These are phyloP conservation scores for Aspergillus texensis DNA, from an alignment of 2,329 filamentous ascomycete genomes.

Conservation along the genomic window DNA sequence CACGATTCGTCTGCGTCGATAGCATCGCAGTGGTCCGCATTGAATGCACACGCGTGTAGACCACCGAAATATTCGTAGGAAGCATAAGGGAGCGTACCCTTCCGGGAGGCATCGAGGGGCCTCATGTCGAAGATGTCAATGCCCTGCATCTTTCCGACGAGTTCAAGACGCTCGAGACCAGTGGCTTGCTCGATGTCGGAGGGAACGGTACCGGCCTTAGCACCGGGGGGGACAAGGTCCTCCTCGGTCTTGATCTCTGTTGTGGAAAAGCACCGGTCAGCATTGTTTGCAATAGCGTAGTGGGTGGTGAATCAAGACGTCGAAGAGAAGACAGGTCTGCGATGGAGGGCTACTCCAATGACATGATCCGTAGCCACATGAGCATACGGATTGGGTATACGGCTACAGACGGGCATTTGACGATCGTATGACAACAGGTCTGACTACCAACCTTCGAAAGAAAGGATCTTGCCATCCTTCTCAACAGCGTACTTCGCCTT, in stretches of 20 bases:
- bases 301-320: not conserved
- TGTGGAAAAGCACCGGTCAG: slow-evolving; percentile 15
- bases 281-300: slow-evolving; percentile 11
- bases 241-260: slow-evolving; percentile 78
- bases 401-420: slow-evolving; percentile 16
- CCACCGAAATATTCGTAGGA: not conserved
- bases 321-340: not conserved
- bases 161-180: slow-evolving; percentile 97
- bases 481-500: slow-evolving; percentile 45
- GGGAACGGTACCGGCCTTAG: slow-evolving; percentile 77
- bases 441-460: slow-evolving; percentile 47
- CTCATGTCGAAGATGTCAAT: slow-evolving; percentile 98
- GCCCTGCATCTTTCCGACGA: slow-evolving; percentile 99
- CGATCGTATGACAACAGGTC: slow-evolving; percentile 9
- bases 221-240: slow-evolving; percentile 87
- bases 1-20: not conserved
- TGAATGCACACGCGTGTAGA: not conserved
- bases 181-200: slow-evolving; percentile 95
- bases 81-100: slow-evolving; percentile 59
- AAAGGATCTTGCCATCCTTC: slow-evolving; percentile 46
- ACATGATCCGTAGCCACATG: slow-evolving; percentile 3
- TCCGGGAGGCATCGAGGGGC: slow-evolving; percentile 86
- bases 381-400: not conserved
- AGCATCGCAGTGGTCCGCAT: not conserved
- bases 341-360: slow-evolving; percentile 9